phyloP scores from a whole-genome alignment of 306 rosid species.

The Pyrus pyrifolia region DNA sequence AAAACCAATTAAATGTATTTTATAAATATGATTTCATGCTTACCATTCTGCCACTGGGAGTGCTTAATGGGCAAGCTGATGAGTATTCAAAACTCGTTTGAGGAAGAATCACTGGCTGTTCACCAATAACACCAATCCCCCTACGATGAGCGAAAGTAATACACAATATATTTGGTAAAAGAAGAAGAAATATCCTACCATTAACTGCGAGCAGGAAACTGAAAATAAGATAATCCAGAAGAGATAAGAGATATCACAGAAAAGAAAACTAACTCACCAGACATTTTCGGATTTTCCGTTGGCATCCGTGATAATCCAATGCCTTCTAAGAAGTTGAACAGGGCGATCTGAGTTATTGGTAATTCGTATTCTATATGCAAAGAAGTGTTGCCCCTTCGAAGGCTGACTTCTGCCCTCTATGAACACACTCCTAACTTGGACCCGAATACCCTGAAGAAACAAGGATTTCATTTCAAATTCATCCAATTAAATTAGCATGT shows the following conservation, averaged over 20 bases:
- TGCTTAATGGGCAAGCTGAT: conserved; percentile 88
- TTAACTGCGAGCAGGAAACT: neutral
- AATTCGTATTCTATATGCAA: conserved; percentile 88
- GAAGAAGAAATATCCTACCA: neutral
- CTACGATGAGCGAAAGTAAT: conserved; percentile 25
- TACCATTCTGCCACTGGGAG: conserved; percentile 95
- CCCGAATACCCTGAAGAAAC: conserved; percentile 70
- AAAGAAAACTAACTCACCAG: conserved; percentile 46
- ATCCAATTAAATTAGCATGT: neutral
- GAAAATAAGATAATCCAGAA: neutral
- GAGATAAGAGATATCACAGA: conserved; percentile 14
- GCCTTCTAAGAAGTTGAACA: conserved; percentile 90
- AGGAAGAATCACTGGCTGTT: conserved; percentile 92
- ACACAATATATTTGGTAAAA: neutral
- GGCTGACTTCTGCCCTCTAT: conserved; percentile 97
- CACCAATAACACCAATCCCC: conserved; percentile 97
- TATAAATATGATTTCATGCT: conserved; percentile 11
- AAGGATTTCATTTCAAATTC: conserved; percentile 14
- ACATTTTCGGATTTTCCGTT: conserved; percentile 78
- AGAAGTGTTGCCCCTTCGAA: conserved; percentile 67
- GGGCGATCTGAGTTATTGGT: conserved; percentile 75
- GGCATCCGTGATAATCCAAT: conserved; percentile 91
- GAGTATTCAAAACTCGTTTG: conserved; percentile 83
- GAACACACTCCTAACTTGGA: conserved; percentile 90
- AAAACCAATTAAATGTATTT: neutral